Evolutionary conservation across 129 eudicot species (phyloP).

Genomic region (Helianthus tuberosus): DNA sequence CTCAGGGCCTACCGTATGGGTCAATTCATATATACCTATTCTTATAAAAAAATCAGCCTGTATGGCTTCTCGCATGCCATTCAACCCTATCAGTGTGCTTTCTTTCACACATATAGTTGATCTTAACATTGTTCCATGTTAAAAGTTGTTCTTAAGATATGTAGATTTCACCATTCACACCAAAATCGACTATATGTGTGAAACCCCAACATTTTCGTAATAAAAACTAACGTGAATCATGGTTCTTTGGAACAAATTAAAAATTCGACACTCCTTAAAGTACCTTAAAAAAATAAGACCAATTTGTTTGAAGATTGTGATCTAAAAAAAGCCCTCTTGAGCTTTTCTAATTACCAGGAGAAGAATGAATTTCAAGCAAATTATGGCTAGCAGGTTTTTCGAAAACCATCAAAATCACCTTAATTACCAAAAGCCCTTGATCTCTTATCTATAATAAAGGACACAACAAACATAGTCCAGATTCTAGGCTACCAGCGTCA

Average conservation of each 20-base stretch:
- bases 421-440: neutral
- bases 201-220: neutral
- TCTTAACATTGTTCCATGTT: neutral
- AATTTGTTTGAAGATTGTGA: neutral
- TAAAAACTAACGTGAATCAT: neutral
- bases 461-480: neutral
- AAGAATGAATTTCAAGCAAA: conserved; percentile 4
- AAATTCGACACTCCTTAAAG: neutral
- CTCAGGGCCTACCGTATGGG: no score
- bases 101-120: neutral
- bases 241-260: neutral
- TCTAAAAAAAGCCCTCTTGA: conserved; percentile 10
- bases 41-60: no score
- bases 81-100: neutral
- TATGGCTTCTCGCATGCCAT: no score
- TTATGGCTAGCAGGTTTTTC: neutral
- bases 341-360: neutral
- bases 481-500: conserved; percentile 16
- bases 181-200: neutral
- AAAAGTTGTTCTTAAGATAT: neutral
- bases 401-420: neutral
- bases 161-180: neutral
- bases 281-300: neutral
- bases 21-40: no score
- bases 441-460: neutral